Conservation (phyloP, 306 rosid genomes). For the Trifolium dubium region DNA sequence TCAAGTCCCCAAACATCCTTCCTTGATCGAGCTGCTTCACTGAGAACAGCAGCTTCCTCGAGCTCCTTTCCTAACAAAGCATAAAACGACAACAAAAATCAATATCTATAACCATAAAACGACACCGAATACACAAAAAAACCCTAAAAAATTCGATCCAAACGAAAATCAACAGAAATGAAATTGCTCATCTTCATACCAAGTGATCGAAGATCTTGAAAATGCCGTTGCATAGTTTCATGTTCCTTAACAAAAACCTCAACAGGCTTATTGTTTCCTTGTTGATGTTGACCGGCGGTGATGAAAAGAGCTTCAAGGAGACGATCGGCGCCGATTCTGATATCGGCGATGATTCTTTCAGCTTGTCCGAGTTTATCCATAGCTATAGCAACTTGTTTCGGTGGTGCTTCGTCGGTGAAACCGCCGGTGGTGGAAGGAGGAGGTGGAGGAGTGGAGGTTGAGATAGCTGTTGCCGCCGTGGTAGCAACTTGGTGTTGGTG, state of each 20-base stretch:
- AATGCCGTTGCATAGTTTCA: conserved; percentile 82
- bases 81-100: neutral
- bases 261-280: conserved; percentile 58
- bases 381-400: conserved; percentile 90
- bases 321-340: conserved; percentile 90
- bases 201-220: conserved; percentile 77
- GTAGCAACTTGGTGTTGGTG: conserved; percentile 37
- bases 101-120: neutral
- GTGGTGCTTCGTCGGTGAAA: conserved; percentile 68
- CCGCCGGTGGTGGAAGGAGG: conserved; percentile 25
- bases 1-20: conserved; percentile 93
- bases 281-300: conserved; percentile 75
- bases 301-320: conserved; percentile 82
- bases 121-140: conserved; percentile 7
- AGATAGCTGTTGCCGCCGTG: conserved; percentile 43
- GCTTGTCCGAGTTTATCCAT: conserved; percentile 88
- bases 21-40: conserved; percentile 73
- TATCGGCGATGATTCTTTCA: conserved; percentile 81
- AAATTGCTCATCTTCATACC: conserved; percentile 44
- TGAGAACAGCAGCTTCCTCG: conserved; percentile 84
- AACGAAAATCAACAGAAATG: neutral
- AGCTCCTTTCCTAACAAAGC: conserved; percentile 74
- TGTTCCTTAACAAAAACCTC: conserved; percentile 76
- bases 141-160: conserved; percentile 24
- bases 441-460: conserved; percentile 48